A percentile compares a stretch with the other conserved stretches of the same genome.
Evolutionary conservation across 257 asterid species (phyloP).

Genomic region (Sherardia arvensis): DNA sequence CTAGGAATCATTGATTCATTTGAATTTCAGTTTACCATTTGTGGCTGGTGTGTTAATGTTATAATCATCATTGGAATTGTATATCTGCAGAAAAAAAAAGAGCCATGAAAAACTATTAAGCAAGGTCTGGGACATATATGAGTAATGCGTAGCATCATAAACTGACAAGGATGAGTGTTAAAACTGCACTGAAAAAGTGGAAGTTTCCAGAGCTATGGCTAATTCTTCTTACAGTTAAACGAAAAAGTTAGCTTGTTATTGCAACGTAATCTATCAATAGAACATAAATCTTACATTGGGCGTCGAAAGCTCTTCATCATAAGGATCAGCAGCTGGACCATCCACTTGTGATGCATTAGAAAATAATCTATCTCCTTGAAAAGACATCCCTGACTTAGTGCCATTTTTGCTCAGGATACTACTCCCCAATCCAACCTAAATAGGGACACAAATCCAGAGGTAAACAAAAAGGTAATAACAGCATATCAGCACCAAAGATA

Average conservation of each 20-base stretch:
- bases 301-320: slow-evolving; percentile 81
- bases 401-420: slow-evolving; percentile 6
- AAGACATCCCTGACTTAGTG: slow-evolving; percentile 19
- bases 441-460: slow-evolving; percentile 3
- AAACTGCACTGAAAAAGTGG: too few species aligned
- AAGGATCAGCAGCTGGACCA: slow-evolving; percentile 82
- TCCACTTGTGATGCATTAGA: slow-evolving; percentile 64
- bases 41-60: slow-evolving; percentile 85
- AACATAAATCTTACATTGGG: slow-evolving; percentile 57
- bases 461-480: not conserved
- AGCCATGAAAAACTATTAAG: slow-evolving; percentile 3
- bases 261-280: not conserved
- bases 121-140: not conserved
- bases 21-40: slow-evolving; percentile 36
- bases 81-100: slow-evolving; percentile 43
- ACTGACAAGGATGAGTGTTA: not conserved
- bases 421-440: slow-evolving; percentile 41
- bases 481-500: not conserved
- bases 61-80: slow-evolving; percentile 84
- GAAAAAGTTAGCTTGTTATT: not conserved
- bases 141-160: not conserved
- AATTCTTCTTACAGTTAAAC: not conserved
- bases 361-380: slow-evolving; percentile 23
- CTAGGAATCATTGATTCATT: not conserved
- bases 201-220: not conserved